phyloP scores from a whole-genome alignment of 352 stramenopile genomes.

The Globisporangium radiosum region DNA sequence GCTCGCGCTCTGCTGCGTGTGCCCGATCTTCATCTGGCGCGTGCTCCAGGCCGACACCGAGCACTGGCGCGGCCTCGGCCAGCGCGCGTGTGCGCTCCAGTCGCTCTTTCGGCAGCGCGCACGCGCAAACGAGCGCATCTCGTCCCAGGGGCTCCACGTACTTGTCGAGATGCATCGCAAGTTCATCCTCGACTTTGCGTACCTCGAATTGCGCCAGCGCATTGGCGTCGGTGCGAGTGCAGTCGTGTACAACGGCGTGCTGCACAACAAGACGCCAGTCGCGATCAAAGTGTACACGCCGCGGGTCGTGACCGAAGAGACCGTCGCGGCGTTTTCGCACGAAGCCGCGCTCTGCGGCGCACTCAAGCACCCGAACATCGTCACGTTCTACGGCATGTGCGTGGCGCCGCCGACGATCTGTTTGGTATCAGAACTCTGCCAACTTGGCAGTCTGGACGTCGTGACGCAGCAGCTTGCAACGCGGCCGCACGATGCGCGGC shows the following conservation, averaged over 20 bases:
- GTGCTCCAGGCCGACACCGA: conserved; percentile 72
- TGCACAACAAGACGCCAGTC: conserved; percentile 27
- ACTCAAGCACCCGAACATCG: conserved; percentile 53
- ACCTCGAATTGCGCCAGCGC: conserved; percentile 29
- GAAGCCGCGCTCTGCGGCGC: conserved; percentile 36
- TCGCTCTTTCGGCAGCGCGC: conserved; percentile 16
- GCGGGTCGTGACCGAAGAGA: conserved; percentile 33
- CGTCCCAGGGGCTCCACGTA: conserved; percentile 35
- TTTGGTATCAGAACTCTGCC: conserved; percentile 47
- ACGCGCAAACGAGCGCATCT: conserved; percentile 32
- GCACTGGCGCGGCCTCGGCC: conserved; percentile 63
- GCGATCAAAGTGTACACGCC: conserved; percentile 65
- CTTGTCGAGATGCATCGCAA: conserved; percentile 41
- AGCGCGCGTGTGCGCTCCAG: conserved; percentile 39
- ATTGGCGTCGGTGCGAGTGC: conserved; percentile 37
- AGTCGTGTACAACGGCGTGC: conserved; percentile 36
- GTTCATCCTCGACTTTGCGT: conserved; percentile 49
- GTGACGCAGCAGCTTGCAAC: conserved; percentile 14
- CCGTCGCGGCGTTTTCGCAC: conserved; percentile 33
- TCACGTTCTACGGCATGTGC: conserved; percentile 57
- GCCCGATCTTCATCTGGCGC: conserved; percentile 59
- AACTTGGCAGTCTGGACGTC: conserved; percentile 25
- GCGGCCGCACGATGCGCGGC: not conserved
- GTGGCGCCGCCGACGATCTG: conserved; percentile 46
- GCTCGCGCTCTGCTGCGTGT: conserved; percentile 14